These are phyloP conservation scores for Glycine tomentella DNA, from an alignment of 306 rosid genomes.

Conservation along the genomic window DNA sequence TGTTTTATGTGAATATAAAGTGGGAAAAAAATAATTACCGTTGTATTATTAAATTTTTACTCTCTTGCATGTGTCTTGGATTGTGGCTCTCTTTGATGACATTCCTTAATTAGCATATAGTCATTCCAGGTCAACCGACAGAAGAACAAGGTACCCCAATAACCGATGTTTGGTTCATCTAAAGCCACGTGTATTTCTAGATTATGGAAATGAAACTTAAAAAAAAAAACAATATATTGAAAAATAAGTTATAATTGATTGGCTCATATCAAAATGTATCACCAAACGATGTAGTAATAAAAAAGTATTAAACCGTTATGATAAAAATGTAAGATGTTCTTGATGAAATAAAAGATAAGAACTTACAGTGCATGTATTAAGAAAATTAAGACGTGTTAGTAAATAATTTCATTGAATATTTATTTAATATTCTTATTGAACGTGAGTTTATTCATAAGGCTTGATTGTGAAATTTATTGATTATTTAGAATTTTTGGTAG, in stretches of 20 bases:
- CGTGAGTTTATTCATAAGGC: too few relatives aligned
- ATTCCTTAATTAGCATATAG: too few relatives aligned
- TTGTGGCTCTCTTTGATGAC: not conserved
- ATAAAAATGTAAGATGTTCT: not conserved
- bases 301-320: not conserved
- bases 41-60: not conserved
- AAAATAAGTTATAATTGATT: not conserved
- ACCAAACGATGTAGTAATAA: not conserved
- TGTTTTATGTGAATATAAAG: not conserved
- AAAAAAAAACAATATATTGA: not conserved
- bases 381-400: too few relatives aligned
- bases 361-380: too few relatives aligned
- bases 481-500: too few relatives aligned
- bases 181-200: constrained; percentile 21
- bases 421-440: too few relatives aligned
- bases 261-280: not conserved
- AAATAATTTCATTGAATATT: too few relatives aligned
- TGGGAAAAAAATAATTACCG: not conserved
- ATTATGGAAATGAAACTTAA: not conserved
- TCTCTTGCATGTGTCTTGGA: not conserved
- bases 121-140: constrained; percentile 27
- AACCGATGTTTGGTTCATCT: not conserved
- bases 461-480: too few relatives aligned
- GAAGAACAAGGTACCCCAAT: not conserved
- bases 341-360: not conserved